phyloP scores from a whole-genome alignment of 257 asterid genomes.

The Solanum chiquidenum region DNA sequence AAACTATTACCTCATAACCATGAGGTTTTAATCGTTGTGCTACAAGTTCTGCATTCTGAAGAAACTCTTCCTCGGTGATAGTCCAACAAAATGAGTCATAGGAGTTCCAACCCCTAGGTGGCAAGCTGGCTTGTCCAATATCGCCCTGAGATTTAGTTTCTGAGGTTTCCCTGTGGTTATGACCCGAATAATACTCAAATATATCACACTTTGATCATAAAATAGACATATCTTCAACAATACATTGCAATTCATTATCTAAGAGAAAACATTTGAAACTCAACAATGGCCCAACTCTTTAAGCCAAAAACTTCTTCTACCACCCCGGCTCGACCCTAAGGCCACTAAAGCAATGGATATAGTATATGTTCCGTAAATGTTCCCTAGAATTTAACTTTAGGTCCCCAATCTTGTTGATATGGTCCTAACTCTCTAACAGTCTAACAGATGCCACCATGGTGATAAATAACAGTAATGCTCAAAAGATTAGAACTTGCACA shows the following conservation, averaged over 20 bases:
- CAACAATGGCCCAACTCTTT: neutral
- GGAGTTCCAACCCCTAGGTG: conserved; percentile 98
- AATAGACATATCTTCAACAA: neutral
- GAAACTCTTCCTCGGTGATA: conserved; percentile 74
- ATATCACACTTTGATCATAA: neutral
- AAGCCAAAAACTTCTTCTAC: neutral
- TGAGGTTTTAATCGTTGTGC: conserved; percentile 40
- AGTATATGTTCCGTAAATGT: neutral
- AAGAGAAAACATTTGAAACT: neutral
- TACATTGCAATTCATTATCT: neutral
- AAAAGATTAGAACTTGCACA: neutral
- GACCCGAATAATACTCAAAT: neutral
- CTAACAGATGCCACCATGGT: neutral
- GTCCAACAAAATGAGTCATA: conserved; percentile 94
- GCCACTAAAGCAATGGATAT: neutral
- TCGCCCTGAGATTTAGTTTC: conserved; percentile 10
- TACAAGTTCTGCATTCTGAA: conserved; percentile 64
- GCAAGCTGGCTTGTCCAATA: conserved; percentile 39
- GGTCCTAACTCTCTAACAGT: neutral
- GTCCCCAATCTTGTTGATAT: neutral
- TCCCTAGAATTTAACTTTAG: neutral
- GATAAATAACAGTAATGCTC: neutral
- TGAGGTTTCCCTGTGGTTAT: conserved; percentile 26
- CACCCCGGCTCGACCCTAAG: neutral
- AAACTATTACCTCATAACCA: conserved; percentile 67